Evolutionary conservation across 2,329 filamentous ascomycete species (phyloP).

Genomic region (Cercospora zeae-maydis): DNA sequence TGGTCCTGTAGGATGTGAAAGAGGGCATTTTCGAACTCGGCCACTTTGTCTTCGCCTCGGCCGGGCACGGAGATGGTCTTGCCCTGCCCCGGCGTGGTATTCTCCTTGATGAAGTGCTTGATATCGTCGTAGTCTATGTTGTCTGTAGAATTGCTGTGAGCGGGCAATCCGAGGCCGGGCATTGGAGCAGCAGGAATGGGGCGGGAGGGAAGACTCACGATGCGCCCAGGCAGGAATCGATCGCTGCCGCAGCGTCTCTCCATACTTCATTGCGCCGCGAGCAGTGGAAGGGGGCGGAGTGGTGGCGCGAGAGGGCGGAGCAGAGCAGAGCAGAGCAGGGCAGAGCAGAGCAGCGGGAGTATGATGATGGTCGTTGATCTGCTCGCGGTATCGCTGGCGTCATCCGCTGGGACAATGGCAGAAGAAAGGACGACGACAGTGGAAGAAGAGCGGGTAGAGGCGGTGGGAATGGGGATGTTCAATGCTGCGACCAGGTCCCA

Average conservation of each 20-base stretch:
- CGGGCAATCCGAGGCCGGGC: background rate
- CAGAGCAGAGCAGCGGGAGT: background rate
- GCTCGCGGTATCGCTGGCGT: slow-evolving; percentile 11
- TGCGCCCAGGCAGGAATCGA: slow-evolving; percentile 80
- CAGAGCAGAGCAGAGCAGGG: background rate
- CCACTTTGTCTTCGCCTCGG: slow-evolving; percentile 49
- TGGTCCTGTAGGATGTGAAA: slow-evolving; percentile 68
- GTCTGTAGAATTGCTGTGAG: slow-evolving; percentile 48
- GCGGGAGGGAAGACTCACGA: slow-evolving; percentile 48
- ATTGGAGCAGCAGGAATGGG: background rate
- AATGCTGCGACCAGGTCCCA: background rate
- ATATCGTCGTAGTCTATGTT: slow-evolving; percentile 88
- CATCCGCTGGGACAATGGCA: background rate
- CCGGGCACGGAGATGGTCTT: slow-evolving; percentile 72
- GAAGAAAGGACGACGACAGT: background rate
- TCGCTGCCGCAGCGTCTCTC: slow-evolving; percentile 66
- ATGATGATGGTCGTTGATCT: background rate
- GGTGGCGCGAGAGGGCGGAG: background rate
- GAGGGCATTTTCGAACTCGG: slow-evolving; percentile 68
- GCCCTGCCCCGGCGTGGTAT: slow-evolving; percentile 69
- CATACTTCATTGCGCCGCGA: slow-evolving; percentile 64
- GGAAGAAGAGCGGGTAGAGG: background rate
- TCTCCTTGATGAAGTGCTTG: slow-evolving; percentile 77
- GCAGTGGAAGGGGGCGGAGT: background rate
- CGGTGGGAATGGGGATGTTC: background rate